These are phyloP conservation scores for Falciphora oryzae DNA, from an alignment of 2,329 filamentous ascomycete species.

Conservation along the genomic window DNA sequence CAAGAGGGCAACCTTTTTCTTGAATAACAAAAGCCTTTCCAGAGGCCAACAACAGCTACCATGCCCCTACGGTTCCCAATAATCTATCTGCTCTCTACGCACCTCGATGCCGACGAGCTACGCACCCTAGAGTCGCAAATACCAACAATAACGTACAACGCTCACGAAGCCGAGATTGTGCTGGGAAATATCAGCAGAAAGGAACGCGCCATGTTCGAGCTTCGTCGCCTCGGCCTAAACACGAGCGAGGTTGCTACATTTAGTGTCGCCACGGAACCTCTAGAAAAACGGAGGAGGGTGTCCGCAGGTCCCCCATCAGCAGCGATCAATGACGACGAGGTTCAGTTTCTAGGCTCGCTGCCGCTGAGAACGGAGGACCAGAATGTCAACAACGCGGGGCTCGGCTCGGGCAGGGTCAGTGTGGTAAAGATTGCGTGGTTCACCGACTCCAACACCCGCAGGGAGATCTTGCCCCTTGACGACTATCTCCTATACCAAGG, in stretches of 20 bases:
- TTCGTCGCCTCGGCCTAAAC: constrained; percentile 59
- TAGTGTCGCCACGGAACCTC: constrained; percentile 11
- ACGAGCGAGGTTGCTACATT: constrained; percentile 40
- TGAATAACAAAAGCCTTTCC: not conserved
- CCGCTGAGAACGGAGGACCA: not conserved
- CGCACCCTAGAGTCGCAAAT: constrained; percentile 60
- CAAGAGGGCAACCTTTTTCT: not conserved
- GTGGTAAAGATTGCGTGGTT: constrained; percentile 58
- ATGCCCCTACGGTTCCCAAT: constrained; percentile 45
- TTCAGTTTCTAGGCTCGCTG: not conserved
- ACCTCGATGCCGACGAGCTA: constrained; percentile 58
- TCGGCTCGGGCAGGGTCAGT: constrained; percentile 23
- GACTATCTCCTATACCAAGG: constrained; percentile 52
- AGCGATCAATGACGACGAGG: constrained; percentile 6
- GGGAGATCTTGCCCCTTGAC: constrained; percentile 38
- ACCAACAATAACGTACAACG: constrained; percentile 61
- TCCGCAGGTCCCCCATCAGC: constrained; percentile 3
- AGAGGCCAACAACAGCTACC: not conserved
- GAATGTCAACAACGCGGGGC: not conserved
- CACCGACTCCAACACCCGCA: constrained; percentile 42
- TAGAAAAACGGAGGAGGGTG: constrained; percentile 10
- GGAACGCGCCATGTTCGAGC: constrained; percentile 69
- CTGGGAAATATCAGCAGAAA: constrained; percentile 67
- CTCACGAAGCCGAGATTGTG: constrained; percentile 66
- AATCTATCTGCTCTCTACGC: constrained; percentile 68